phyloP scores from a whole-genome alignment of 2,329 filamentous ascomycete genomes.

The Pseudopithomyces chartarum region DNA sequence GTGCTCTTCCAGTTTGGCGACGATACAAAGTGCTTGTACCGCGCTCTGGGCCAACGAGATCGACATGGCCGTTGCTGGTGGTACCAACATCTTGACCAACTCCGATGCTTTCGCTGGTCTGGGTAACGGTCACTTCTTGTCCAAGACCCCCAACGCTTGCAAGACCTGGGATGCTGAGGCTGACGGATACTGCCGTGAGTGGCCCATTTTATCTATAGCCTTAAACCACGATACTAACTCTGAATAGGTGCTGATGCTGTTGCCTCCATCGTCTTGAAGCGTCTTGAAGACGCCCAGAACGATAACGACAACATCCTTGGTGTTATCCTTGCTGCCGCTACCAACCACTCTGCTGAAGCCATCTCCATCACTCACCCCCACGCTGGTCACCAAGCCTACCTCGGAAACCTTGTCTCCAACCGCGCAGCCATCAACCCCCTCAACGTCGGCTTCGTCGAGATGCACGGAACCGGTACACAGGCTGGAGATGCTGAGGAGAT shows the following conservation, averaged over 20 bases:
- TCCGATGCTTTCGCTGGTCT: slow-evolving; percentile 38
- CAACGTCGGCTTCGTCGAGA: slow-evolving; percentile 33
- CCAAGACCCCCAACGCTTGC: slow-evolving; percentile 26
- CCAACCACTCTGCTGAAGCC: slow-evolving; percentile 42
- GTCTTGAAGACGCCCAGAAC: slow-evolving; percentile 25
- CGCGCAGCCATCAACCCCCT: slow-evolving; percentile 44
- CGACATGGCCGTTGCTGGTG: slow-evolving; percentile 30
- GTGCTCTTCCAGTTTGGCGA: slow-evolving; percentile 22
- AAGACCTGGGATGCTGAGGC: slow-evolving; percentile 34
- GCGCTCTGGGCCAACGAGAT: slow-evolving; percentile 33
- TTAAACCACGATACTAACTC: too few relatives aligned
- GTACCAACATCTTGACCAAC: slow-evolving; percentile 23
- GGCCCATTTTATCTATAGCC: too few relatives aligned
- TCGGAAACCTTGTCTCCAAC: slow-evolving; percentile 26
- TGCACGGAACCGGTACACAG: slow-evolving; percentile 42
- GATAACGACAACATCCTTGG: slow-evolving; percentile 26
- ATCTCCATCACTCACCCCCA: slow-evolving; percentile 38
- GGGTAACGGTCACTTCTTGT: slow-evolving; percentile 24
- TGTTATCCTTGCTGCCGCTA: slow-evolving; percentile 35
- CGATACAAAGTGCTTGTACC: slow-evolving; percentile 27
- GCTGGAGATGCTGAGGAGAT: slow-evolving; percentile 32
- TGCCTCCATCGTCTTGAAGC: slow-evolving; percentile 34
- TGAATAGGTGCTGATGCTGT: slow-evolving; percentile 27
- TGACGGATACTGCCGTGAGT: slow-evolving; percentile 28
- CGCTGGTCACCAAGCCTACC: slow-evolving; percentile 22